Conservation (phyloP, 139 green algal species). For the Trebouxia sp. region DNA sequence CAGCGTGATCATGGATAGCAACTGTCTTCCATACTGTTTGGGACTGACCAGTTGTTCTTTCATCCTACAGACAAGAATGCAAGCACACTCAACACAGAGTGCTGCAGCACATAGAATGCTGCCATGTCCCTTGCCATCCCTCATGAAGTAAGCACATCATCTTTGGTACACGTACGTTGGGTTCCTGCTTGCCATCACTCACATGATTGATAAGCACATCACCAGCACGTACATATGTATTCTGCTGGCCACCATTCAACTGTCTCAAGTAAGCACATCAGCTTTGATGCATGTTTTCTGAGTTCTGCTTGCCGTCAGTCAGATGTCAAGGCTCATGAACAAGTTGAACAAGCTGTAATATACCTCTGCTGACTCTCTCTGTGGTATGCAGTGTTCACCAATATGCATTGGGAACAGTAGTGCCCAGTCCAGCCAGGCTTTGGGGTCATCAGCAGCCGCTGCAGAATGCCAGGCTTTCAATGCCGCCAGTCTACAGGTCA, state of each 20-base stretch:
- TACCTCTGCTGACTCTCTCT: too few relatives aligned
- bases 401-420: conserved; percentile 1
- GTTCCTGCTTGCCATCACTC: not conserved
- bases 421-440: not conserved
- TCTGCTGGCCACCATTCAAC: not conserved
- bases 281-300: too few relatives aligned
- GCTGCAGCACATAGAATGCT: not conserved
- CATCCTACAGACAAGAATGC: conserved; percentile 62
- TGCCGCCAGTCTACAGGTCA: not conserved
- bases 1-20: too few relatives aligned
- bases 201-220: too few relatives aligned
- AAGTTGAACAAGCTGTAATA: too few relatives aligned
- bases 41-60: not conserved
- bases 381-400: not conserved
- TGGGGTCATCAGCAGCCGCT: not conserved
- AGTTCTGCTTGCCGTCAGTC: too few relatives aligned
- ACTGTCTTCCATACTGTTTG: not conserved
- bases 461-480: not conserved
- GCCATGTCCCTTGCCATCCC: not conserved
- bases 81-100: conserved; percentile 48
- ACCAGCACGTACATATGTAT: too few relatives aligned
- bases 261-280: too few relatives aligned
- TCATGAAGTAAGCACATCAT: not conserved
- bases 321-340: too few relatives aligned
- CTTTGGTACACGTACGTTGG: too few relatives aligned